Evolutionary conservation across 1,284 basidiomycete genomes (phyloP).

Genomic region (Fistulina hepatica): DNA sequence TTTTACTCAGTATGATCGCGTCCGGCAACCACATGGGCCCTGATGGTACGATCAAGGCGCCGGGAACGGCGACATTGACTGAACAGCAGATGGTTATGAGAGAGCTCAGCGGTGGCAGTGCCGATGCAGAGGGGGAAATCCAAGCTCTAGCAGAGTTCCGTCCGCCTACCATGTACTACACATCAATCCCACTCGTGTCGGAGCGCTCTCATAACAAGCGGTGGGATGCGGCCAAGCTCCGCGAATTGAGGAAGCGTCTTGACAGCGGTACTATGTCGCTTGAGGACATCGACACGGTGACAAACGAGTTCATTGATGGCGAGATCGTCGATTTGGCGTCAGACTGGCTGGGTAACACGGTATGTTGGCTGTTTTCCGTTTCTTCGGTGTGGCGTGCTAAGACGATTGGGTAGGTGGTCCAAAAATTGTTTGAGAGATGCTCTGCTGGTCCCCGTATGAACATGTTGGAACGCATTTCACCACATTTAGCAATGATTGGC

Average conservation of each 20-base stretch:
- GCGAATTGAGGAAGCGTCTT: slow-evolving; percentile 87
- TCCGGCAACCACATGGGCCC: slow-evolving; percentile 65
- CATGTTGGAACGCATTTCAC: slow-evolving; percentile 90
- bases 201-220: slow-evolving; percentile 77
- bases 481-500: slow-evolving; percentile 94
- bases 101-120: slow-evolving; percentile 71
- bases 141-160: slow-evolving; percentile 76
- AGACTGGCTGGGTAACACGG: slow-evolving; percentile 98
- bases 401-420: slow-evolving; percentile 54
- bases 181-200: slow-evolving; percentile 78
- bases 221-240: slow-evolving; percentile 89
- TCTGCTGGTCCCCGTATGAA: slow-evolving; percentile 67
- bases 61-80: slow-evolving; percentile 59
- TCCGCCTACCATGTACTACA: slow-evolving; percentile 87
- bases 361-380: slow-evolving; percentile 28
- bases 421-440: slow-evolving; percentile 92
- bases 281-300: slow-evolving; percentile 87
- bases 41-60: slow-evolving; percentile 50
- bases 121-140: slow-evolving; percentile 75
- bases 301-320: slow-evolving; percentile 81
- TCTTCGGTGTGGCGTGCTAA: slow-evolving; percentile 13
- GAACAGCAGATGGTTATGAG: slow-evolving; percentile 96
- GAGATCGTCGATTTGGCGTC: slow-evolving; percentile 92
- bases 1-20: slow-evolving; percentile 82
- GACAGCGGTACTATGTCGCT: slow-evolving; percentile 72